A percentile compares a stretch with the other conserved stretches of the same genome.
phyloP scores from a whole-genome alignment of 306 rosid genomes.

The Dalbergia cochinchinensis region DNA sequence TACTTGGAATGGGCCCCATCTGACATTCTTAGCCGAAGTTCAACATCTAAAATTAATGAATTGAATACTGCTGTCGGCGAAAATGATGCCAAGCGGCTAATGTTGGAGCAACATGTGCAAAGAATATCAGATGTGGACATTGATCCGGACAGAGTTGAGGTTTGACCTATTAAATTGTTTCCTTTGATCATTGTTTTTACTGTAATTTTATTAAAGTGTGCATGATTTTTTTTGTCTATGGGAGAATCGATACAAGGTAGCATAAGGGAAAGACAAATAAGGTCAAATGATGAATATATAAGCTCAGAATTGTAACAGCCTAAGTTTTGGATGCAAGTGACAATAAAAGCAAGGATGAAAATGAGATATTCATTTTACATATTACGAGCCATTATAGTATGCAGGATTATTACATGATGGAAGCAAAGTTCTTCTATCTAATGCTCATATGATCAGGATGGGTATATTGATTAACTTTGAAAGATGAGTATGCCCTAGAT shows the following conservation, averaged over 20 bases:
- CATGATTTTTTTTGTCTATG: constrained; percentile 31
- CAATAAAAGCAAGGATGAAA: constrained; percentile 9
- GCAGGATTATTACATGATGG: constrained; percentile 1
- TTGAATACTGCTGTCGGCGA: constrained; percentile 58
- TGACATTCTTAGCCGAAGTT: constrained; percentile 66
- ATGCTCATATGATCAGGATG: neutral
- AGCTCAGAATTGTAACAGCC: neutral
- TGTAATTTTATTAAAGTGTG: constrained; percentile 3
- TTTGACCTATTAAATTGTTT: constrained; percentile 49
- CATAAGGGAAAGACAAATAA: constrained; percentile 5
- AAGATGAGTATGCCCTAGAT: neutral
- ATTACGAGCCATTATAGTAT: constrained; percentile 7
- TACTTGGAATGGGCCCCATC: constrained; percentile 98
- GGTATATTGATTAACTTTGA: constrained; percentile 12
- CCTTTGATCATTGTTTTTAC: neutral
- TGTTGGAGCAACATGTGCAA: constrained; percentile 69
- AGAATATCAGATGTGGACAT: constrained; percentile 69
- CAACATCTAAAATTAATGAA: constrained; percentile 56
- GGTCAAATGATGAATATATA: constrained; percentile 12
- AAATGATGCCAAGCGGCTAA: constrained; percentile 69
- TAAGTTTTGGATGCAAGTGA: constrained; percentile 24
- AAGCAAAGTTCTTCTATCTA: neutral
- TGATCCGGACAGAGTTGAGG: constrained; percentile 96
- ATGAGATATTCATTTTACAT: constrained; percentile 21
- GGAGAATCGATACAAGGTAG: constrained; percentile 18